Base-by-base conservation (phyloP, 257 asterid species). In the Ballota nigra region DNA sequence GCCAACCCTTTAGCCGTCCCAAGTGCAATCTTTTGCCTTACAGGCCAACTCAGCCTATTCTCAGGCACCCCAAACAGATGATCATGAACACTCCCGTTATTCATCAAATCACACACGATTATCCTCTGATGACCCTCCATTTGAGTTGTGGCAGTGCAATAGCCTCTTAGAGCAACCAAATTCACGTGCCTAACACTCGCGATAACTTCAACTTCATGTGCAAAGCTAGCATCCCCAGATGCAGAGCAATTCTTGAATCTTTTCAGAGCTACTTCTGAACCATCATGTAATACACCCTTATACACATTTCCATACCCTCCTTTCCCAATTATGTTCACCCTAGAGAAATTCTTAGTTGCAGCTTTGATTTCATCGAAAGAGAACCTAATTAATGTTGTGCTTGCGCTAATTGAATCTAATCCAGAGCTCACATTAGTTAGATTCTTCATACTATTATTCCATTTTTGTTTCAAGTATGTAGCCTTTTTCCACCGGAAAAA, bases 231-330 rank as follows among this genome's bases (percentile, higher is more conserved):
- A 66, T 93, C 96, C 0, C 96, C 97, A 1, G 94, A 62, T 10
- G 87, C 95, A 0, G 96, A 87, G 68, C 91, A 91, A 28, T 93
- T 93, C 88, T 93, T 93, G 85, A 92, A 90, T 77, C 98, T 80
- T 82, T 92, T 92, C 73, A 93, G 38, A 2, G 97, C 98, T 51
- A 91, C 91, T 70, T 85, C 96, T 0, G 96, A 69, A 8, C 87
- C 97, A 70, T 92, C 96, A 0, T 84, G 85, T 8, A 93, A 76
- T 3, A 78, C 65, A 12, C 97, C 98, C 34, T 86, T 91, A 67
- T 85, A 93, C 63, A 91, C 96, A 75, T 93, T 91, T 18, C 98
- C 98, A 75, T 87, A 93, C 15, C 96, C 96, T 66, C 98, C 98
- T 77, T 76, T 89, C 63, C 97, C 98, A 22, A 93, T 81, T 33